phyloP scores from a whole-genome alignment of 148 eudicot species.

The Heliosperma pusillum region DNA sequence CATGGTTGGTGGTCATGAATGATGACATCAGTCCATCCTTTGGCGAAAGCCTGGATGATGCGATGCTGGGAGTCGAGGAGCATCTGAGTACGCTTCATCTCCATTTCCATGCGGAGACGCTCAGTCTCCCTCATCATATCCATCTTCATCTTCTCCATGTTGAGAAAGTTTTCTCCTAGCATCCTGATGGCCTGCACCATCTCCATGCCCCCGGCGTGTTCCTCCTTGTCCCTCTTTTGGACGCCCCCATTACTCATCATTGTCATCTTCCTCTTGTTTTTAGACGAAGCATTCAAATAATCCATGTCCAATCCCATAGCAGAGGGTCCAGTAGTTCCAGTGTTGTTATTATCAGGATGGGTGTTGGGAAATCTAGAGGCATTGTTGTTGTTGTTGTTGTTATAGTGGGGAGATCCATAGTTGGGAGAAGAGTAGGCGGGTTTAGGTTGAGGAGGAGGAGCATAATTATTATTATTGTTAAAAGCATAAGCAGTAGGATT shows the following conservation, averaged over 20 bases:
- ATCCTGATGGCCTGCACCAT: constrained; percentile 56
- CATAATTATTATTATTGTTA: not conserved
- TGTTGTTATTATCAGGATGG: not conserved
- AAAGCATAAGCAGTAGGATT: constrained; percentile 17
- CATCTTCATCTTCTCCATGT: constrained; percentile 86
- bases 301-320: constrained; percentile 19
- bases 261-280: constrained; percentile 22
- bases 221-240: constrained; percentile 30
- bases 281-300: not conserved
- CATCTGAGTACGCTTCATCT: constrained; percentile 78
- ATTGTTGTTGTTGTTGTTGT: too few species aligned
- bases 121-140: constrained; percentile 72
- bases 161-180: constrained; percentile 78
- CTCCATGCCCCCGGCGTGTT: constrained; percentile 32
- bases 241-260: constrained; percentile 36
- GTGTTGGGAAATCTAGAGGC: not conserved
- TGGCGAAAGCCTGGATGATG: constrained; percentile 67
- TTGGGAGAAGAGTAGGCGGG: not conserved
- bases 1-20: not conserved
- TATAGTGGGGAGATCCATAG: constrained; percentile 15
- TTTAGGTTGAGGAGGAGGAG: not conserved
- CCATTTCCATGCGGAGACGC: constrained; percentile 75
- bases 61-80: constrained; percentile 69
- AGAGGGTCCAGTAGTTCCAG: constrained; percentile 6
- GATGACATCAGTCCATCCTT: constrained; percentile 27